Percentiles rank a stretch among this genome's conserved stretches.
Conservation (phyloP, 208 protist genomes). For the Crithidia sp. region DNA sequence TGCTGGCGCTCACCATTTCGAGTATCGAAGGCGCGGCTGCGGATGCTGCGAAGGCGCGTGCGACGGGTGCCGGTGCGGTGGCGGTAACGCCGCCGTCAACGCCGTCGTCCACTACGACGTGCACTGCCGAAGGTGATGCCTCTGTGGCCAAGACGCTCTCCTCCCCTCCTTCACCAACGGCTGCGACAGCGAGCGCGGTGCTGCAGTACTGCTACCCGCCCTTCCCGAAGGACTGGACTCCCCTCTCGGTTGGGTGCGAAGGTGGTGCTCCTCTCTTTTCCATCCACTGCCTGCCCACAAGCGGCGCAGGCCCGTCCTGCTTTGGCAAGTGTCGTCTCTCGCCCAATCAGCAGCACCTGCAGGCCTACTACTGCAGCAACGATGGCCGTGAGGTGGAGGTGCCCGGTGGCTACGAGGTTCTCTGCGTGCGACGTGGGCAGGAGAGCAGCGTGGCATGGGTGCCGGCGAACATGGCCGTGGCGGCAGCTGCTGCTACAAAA, state of each 20-base stretch:
- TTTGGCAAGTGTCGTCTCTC: slow-evolving; percentile 57
- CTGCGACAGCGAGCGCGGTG: not conserved
- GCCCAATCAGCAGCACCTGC: slow-evolving; percentile 29
- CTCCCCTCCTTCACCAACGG: not conserved
- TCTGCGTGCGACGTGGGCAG: slow-evolving; percentile 41
- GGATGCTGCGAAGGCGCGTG: slow-evolving; percentile 22
- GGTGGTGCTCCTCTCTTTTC: slow-evolving; percentile 45
- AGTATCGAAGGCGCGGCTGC: slow-evolving; percentile 41
- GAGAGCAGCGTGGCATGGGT: slow-evolving; percentile 39
- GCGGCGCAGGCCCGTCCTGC: slow-evolving; percentile 13
- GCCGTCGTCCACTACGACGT: not conserved
- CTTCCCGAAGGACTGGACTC: slow-evolving; percentile 35
- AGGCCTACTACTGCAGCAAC: slow-evolving; percentile 44
- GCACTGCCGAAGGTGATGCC: too few species aligned
- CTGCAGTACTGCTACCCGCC: slow-evolving; percentile 35
- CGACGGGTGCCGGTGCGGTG: not conserved
- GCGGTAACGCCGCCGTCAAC: not conserved
- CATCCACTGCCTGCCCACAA: slow-evolving; percentile 23
- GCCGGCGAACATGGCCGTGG: slow-evolving; percentile 25
- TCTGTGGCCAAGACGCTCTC: not conserved
- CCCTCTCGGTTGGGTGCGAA: slow-evolving; percentile 40
- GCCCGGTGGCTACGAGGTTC: slow-evolving; percentile 38
- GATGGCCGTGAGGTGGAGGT: slow-evolving; percentile 39
- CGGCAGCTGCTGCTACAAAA: not conserved
- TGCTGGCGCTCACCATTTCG: slow-evolving; percentile 47